Base-by-base conservation (phyloP, 2,329 filamentous ascomycete genomes). In the Cladosporium sp. region DNA sequence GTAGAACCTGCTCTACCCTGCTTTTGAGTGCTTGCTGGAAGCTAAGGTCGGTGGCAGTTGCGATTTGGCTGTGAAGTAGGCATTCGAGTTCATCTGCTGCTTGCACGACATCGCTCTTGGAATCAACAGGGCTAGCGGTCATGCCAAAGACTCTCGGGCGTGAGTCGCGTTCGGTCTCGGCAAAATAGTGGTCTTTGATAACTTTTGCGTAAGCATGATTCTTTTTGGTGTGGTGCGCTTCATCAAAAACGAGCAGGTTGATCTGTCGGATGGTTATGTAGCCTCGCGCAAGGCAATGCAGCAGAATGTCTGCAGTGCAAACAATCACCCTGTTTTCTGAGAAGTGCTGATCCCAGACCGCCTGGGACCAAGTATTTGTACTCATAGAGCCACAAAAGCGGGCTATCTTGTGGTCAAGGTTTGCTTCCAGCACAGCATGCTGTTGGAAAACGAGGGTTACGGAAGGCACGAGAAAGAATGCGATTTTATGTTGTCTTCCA, bases 181-280 rank as follows among this genome's bases (percentile, higher is more conserved):
- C 69, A 1, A 82, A 56, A 62, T 96, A 97, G 59, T 88, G 90
- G 52, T 95, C 86, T 60, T 88, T 90, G 70, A 99, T 88, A 52
- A 99, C 93, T 22, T 77, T 79, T 17, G 92, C 89, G 64, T 96
- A 99, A 0, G 89, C 80, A 62, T 99, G 93, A 45, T 90, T 87
- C 66, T 92, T 95, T 70, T 99, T 99, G 0, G 92, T 84, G 63
- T 97, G 93, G 62, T 99, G 93, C 5, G 91, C 93, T 69, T 99
- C 93, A 62, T 99, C 93, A 58, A 99, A 96, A 53, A 97, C 84
- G 32, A 99, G 75, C 1, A 99, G 78, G 62, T 92, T 97, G 67
- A 97, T 89, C 59, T 87, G 82, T 15, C 81, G 73, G 73, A 99
- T 96, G 8, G 70, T 79, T 53, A 96, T 79, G 68, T 89, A 95